These are phyloP conservation scores for Begonia fuchsioides DNA, from an alignment of 306 rosid genomes.

Conservation along the genomic window DNA sequence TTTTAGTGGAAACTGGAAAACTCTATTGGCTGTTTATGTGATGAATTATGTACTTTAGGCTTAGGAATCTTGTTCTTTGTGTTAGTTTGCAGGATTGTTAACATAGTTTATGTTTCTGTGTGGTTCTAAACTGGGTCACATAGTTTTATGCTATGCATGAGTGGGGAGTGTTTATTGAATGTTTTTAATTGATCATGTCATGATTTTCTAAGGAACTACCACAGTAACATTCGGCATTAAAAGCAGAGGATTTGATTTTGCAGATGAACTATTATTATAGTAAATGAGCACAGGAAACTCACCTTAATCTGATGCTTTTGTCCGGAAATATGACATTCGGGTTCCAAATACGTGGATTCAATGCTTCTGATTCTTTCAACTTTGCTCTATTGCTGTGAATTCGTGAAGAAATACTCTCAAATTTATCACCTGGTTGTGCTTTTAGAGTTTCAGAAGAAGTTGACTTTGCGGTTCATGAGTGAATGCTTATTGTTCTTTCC, in stretches of 20 bases:
- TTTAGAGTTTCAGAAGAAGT: constrained; percentile 23
- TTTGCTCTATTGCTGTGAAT: constrained; percentile 41
- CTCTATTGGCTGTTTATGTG: constrained; percentile 16
- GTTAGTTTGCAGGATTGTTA: constrained; percentile 20
- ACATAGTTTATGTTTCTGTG: background rate
- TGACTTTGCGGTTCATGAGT: constrained; percentile 34
- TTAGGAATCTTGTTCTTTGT: constrained; percentile 13
- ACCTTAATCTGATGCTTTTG: constrained; percentile 34
- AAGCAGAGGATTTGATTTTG: no score
- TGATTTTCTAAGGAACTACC: no score
- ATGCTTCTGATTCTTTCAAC: constrained; percentile 50
- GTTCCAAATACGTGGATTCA: constrained; percentile 55
- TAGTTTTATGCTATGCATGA: no score
- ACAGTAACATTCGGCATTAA: no score
- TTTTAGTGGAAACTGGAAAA: constrained; percentile 7
- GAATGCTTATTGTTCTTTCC: constrained; percentile 56
- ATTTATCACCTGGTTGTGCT: constrained; percentile 53
- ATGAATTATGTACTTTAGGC: constrained; percentile 13
- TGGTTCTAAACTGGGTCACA: background rate
- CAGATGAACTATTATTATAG: no score
- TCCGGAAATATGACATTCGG: constrained; percentile 48
- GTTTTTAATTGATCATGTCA: background rate
- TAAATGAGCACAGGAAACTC: background rate
- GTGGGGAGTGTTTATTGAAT: constrained; percentile 2
- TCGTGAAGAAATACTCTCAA: constrained; percentile 81